Base-by-base conservation (phyloP, 2,329 filamentous ascomycete species). In the Pseudovirgaria hyperparasitica region DNA sequence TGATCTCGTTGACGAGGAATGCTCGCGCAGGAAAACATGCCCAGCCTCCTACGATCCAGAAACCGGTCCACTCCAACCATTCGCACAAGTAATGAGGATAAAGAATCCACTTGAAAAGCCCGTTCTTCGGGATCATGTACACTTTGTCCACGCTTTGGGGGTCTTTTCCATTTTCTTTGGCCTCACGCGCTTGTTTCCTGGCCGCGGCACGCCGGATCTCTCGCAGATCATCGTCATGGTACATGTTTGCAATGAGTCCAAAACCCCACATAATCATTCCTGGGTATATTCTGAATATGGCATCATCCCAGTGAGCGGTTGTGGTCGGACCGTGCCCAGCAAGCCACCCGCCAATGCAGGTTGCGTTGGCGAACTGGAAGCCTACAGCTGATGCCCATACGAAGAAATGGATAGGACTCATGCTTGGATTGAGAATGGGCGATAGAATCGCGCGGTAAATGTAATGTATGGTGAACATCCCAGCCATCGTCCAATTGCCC, bases 71-170 rank as follows among this genome's bases (percentile, higher is more conserved):
- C 63, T 98, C 90, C 28, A 93, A 52, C 90, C 90, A 98, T 59
- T 98, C 90, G 48, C 77, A 80, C n/a, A 92, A 64, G 53, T 94
- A 98, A 52, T 98, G 90, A 39, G 90, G 85, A 53, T 78, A 93
- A 32, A 96, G 65, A 47, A 93, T 70, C 43, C 75, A 77, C 38
- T 68, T 65, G 57, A 96, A 98, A 26, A 93, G 57, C 1, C 86
- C 85, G 26, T 77, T 77, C 45, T 82, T 63, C 0, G 90, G 90
- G 27, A 98, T 70, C 58, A 81, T 73, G 52, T 96, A 96, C 34
- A 92, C 71, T 58, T 90, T 92, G 23, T 80, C 69, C 34, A 81
- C 74, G 10, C 62, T 63, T 32, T 65, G 51, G 17, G 52, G 38
- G 15, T 59, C 38, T 39, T 59, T 62, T 10, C 54, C 56, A 16